Evolutionary conservation across 192 early-diverging fungal species (phyloP).

Genomic region (Mortierella alpina): DNA sequence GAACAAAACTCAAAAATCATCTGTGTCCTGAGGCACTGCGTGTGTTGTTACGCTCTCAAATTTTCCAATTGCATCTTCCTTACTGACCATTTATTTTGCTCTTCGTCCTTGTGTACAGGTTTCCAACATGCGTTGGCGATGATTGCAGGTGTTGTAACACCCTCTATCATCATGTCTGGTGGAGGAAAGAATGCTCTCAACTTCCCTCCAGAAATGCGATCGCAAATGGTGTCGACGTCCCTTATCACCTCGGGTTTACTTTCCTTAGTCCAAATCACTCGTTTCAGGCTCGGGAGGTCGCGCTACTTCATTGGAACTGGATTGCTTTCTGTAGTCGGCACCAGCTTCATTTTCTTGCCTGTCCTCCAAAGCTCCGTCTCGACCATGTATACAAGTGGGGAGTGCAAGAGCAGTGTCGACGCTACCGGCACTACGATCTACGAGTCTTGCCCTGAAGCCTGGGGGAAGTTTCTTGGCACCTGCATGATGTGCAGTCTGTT

Average conservation of each 20-base stretch:
- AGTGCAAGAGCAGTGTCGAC: slow-evolving; percentile 38
- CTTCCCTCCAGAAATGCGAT: slow-evolving; percentile 25
- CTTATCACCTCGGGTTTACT: slow-evolving; percentile 64
- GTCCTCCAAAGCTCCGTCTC: slow-evolving; percentile 60
- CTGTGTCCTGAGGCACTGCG: too few relatives aligned
- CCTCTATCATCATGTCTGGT: slow-evolving; percentile 50
- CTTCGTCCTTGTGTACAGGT: background rate
- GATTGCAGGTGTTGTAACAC: slow-evolving; percentile 52
- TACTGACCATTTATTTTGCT: background rate
- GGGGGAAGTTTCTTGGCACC: slow-evolving; percentile 65
- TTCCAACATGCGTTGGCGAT: slow-evolving; percentile 51
- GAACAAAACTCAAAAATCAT: too few relatives aligned
- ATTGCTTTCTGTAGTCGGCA: slow-evolving; percentile 63
- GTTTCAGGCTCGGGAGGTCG: slow-evolving; percentile 53
- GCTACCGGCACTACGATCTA: slow-evolving; percentile 52
- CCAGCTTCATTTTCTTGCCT: slow-evolving; percentile 63
- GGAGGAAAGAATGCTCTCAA: slow-evolving; percentile 36
- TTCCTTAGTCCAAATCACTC: slow-evolving; percentile 66
- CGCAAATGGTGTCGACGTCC: slow-evolving; percentile 61
- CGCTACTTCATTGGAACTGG: slow-evolving; percentile 60
- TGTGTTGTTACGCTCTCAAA: too few relatives aligned
- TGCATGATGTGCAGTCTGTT: slow-evolving; percentile 62
- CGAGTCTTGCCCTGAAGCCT: slow-evolving; percentile 60
- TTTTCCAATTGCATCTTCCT: background rate
- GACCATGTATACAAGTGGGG: slow-evolving; percentile 55